These are phyloP conservation scores for Niebla homalea DNA, from an alignment of 495 filamentous ascomycete species.

Conservation along the genomic window DNA sequence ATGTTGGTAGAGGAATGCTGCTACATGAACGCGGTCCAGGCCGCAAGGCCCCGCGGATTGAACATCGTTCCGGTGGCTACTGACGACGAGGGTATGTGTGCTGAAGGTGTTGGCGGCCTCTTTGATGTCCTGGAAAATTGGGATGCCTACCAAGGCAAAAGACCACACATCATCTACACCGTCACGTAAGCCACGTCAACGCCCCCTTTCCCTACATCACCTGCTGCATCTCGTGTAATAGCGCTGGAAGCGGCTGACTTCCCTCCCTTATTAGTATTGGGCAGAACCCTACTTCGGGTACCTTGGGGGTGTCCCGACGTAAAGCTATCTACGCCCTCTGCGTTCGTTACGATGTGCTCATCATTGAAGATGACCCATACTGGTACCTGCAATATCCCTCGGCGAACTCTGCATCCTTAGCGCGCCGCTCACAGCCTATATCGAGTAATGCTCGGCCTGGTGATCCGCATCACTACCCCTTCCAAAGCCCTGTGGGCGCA, in stretches of 20 bases:
- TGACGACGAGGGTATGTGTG: slow-evolving; percentile 65
- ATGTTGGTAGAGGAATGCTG: slow-evolving; percentile 65
- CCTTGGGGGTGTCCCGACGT: slow-evolving; percentile 53
- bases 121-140: slow-evolving; percentile 68
- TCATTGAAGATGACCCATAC: slow-evolving; percentile 91
- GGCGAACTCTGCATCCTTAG: slow-evolving; percentile 2
- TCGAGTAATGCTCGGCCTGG: slow-evolving; percentile 9
- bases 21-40: slow-evolving; percentile 61
- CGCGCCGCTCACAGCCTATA: slow-evolving; percentile 21
- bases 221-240: background rate
- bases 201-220: background rate
- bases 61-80: slow-evolving; percentile 59
- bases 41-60: slow-evolving; percentile 53
- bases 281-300: slow-evolving; percentile 78
- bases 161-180: slow-evolving; percentile 80
- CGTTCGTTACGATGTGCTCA: slow-evolving; percentile 75
- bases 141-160: slow-evolving; percentile 56
- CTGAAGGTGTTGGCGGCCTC: slow-evolving; percentile 53
- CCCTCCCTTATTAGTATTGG: slow-evolving; percentile 45
- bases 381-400: slow-evolving; percentile 89
- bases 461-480: too few species aligned
- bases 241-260: background rate
- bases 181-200: slow-evolving; percentile 51
- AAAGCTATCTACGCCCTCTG: slow-evolving; percentile 71
- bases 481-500: too few species aligned